Base-by-base conservation (phyloP, 108 stramenopile species). In the Skeletonema grethae region DNA sequence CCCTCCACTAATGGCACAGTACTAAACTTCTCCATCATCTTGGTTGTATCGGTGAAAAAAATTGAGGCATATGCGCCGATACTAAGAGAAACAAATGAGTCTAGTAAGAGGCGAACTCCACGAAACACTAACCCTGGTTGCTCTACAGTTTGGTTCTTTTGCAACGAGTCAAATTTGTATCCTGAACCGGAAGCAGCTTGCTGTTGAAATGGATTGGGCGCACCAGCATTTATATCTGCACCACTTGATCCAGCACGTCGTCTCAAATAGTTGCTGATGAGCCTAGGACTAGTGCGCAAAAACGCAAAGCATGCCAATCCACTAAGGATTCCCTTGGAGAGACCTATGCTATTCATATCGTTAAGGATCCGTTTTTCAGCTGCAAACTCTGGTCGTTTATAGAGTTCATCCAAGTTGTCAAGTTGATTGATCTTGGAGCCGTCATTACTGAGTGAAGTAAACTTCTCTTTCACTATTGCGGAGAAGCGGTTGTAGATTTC, bases 61-160 rank as follows among this genome's bases (percentile, higher is more conserved):
- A 80, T 25, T 28, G 79, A 80, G 22, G 79, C 67, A 39, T 61
- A 80, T 0, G 79, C 72, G n/a, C 79, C 79, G 5, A 80, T 41
- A 25, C 70, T 62, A 11, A 80, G 32, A 12, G 79, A 80, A 25
- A 73, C 72, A 45, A 80, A 80, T 60, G 72, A 32, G 50, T 80
- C 79, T 15, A 80, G n/a, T 2, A 66, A 34, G 25, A 80, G 41
- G 0, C 79, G 67, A 32, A 80, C 18, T 1, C 61, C 62, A 18
- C 72, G 79, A 18, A 53, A 53, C 4, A 53, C 1, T 12, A 73
- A 28, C 31, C 72, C 72, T 43, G 79, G 72, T n/a, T 38, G 16
- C 39, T 61, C 50, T 24, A 43, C 43, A 29, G 25, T 62, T 30
- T 34, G 18, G n/a, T 35, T 31, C 22, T 16, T 29, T 22, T 5